Evolutionary conservation across 768 basidiomycete species (phyloP), one percentile per base, ranked within the genome.

Genomic region (Leccinum incarnatum): DNA sequence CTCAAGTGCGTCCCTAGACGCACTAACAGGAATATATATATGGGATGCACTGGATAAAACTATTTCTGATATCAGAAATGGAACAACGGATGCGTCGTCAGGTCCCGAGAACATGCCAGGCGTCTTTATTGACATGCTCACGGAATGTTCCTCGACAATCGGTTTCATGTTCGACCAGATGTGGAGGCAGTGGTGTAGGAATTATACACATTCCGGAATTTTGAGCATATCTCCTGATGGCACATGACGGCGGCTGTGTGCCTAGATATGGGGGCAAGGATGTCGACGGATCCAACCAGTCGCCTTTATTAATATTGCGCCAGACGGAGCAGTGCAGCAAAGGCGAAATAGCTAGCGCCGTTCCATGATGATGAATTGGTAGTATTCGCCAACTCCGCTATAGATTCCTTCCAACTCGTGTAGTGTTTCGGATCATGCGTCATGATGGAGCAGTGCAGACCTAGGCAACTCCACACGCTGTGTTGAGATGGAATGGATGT

Each of bases 1-100:
- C 61, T 62, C 61, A 62, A 60, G 55, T 56, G 61, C 61, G 59
- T 42, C 50, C 30, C 17, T 12, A 30, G 50, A 21, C 50, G n/a
- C 50, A 51, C 29, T n/a, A 25, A 19, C 11, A 19, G 9, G 34
- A 12, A 51, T 30, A 21, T 32, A 51, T 30, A 21, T 32, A 51
- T 30, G 30, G 17, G 37, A 17, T 40, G 17, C 37, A 7, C 36
- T 37, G 36, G 5, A 29, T 50, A 29, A 62, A 62, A 61, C 54
- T 11, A 45, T 45, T 19, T 45, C 42, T 45, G 10, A 45, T 12
- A 45, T 19, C 42, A 19, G 8, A 60, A 36, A 27, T 5, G 17
- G 32, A 27, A 32, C 15, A 25, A 30, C 15, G 15, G 29, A 30
- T 30, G 10, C 10, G 47, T 32, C n/a, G 19, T 11, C 45, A 42